Percentiles rank a stretch among this genome's conserved stretches.
These are phyloP conservation scores for Dillenia turbinata DNA, from an alignment of 164 flowering plant species.

Conservation along the genomic window DNA sequence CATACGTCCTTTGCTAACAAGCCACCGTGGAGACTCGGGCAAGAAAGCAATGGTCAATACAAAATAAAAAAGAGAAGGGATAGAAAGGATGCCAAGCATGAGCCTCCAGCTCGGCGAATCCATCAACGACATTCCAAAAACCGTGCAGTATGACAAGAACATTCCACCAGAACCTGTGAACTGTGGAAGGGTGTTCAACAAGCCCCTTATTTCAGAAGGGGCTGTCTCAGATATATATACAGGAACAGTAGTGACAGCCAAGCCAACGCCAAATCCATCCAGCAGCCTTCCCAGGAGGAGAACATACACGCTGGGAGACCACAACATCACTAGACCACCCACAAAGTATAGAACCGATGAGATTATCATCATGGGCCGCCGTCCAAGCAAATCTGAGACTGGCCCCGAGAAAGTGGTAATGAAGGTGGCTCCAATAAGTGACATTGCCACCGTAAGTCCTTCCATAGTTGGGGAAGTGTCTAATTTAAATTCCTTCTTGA, in stretches of 20 bases:
- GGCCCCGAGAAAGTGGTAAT: conserved; percentile 85
- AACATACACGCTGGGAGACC: conserved; percentile 91
- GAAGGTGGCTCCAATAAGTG: conserved; percentile 83
- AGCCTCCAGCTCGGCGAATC: conserved; percentile 71
- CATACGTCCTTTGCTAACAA: conserved; percentile 93
- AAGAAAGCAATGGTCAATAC: conserved; percentile 60
- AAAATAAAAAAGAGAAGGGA: conserved; percentile 73
- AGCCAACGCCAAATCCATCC: conserved; percentile 89
- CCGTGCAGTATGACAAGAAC: conserved; percentile 84
- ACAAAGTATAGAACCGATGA: conserved; percentile 77
- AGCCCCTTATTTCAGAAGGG: conserved; percentile 85
- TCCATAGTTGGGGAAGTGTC: conserved; percentile 51
- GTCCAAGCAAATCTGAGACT: conserved; percentile 77
- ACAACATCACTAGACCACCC: conserved; percentile 79
- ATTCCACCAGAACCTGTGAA: conserved; percentile 84
- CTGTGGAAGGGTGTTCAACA: conserved; percentile 86
- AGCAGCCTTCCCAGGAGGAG: conserved; percentile 72
- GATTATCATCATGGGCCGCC: conserved; percentile 83
- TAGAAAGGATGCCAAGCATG: conserved; percentile 89
- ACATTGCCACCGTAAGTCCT: conserved; percentile 90
- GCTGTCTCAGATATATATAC: conserved; percentile 94
- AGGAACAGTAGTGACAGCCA: conserved; percentile 89
- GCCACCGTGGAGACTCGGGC: conserved; percentile 99
- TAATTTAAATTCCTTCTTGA: conserved; percentile 59
- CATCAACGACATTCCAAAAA: conserved; percentile 82